phyloP scores from a whole-genome alignment of 805 yeast genomes.

The Saccharomycopsis vini region DNA sequence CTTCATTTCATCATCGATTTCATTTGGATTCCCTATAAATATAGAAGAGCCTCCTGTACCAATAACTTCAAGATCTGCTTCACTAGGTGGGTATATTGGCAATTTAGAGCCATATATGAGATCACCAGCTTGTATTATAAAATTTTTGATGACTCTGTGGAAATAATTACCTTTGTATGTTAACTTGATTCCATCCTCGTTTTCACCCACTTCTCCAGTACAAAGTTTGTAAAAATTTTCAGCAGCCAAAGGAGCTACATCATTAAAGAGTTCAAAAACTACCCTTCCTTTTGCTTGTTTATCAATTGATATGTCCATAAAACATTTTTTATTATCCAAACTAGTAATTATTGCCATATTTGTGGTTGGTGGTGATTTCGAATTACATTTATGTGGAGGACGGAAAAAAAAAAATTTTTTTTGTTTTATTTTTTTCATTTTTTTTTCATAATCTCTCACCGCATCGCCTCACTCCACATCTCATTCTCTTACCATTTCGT shows the following conservation, averaged over 20 bases:
- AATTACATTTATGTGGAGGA: not conserved
- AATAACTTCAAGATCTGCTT: constrained; percentile 22
- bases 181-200: constrained; percentile 22
- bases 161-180: constrained; percentile 40
- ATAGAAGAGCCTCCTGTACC: constrained; percentile 42
- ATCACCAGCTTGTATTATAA: constrained; percentile 67
- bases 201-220: constrained; percentile 25
- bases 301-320: constrained; percentile 45
- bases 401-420: not conserved
- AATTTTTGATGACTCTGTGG: constrained; percentile 58
- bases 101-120: constrained; percentile 31
- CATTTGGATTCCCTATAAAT: constrained; percentile 24
- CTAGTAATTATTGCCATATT: constrained; percentile 11
- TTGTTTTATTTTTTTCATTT: too few species aligned
- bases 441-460: too few species aligned
- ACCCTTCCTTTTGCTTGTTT: constrained; percentile 43
- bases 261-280: constrained; percentile 43
- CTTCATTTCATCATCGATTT: constrained; percentile 22
- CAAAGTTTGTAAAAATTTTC: constrained; percentile 44
- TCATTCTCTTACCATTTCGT: too few species aligned
- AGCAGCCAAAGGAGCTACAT: constrained; percentile 48
- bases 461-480: not conserved
- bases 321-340: constrained; percentile 24
- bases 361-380: too few species aligned
- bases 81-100: constrained; percentile 19